Base-by-base conservation (phyloP, 108 stramenopile species). In the Cyclotella cryptica region DNA sequence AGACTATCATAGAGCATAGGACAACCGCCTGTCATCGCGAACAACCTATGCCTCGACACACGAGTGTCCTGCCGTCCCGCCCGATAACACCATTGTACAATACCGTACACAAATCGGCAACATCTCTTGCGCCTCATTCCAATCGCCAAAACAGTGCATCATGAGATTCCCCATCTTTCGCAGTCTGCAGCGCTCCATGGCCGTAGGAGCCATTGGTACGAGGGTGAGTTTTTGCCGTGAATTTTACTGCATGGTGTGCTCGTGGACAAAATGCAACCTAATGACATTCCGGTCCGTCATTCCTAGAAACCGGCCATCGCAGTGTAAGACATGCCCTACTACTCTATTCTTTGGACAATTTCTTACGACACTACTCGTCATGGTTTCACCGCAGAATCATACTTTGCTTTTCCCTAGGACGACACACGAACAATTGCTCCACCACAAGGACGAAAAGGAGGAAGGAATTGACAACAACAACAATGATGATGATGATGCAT, bases 151-250 rank as follows among this genome's bases (percentile, higher is more conserved):
- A 35, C 35, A 35, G 2, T 35, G 35, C 49, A 51, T 3, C 17
- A 51, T 51, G 49, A 51, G 3, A 51, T 51, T 51, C 49, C 49
- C 49, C n/a, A 19, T 51, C n/a, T 51, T 51, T 19, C 49, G 49
- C 49, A 51, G 49, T 51, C 49, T 51, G 19, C 49, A 51, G 19
- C 49, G 49, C 49, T 51, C 49, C 49, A 51, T 51, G 17, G n/a
- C 19, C n/a, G n/a, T n/a, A n/a, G n/a, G n/a, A 51, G 6, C 49
- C 49, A 19, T 19, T 8, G 49, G 49, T 7, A 51, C 19, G 49
- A 51, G 49, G 49, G 49, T 51, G 49, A 51, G 49, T 51, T 51
- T 19, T 51, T 51, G 6, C n/a, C 8, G 17, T 51, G 49, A 51
- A 19, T 51, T 19, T n/a, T n/a, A n/a, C 49, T 8, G 3, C 49